Base-by-base conservation (phyloP, 2,329 filamentous ascomycete genomes). In the Aspergillus luchuensis region DNA sequence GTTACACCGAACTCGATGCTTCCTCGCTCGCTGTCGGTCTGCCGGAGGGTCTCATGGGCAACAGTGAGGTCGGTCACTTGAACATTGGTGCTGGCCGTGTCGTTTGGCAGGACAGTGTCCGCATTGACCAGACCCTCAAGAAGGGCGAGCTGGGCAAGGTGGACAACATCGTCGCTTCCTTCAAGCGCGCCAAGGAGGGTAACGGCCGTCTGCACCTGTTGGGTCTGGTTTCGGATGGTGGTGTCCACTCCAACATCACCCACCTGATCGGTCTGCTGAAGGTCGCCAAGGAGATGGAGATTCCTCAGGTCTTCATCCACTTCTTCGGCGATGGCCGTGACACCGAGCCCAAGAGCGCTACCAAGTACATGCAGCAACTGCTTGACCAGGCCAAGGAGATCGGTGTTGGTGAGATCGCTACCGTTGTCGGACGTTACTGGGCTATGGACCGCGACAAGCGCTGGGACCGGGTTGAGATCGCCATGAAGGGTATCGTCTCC, bases 361-460 rank as follows among this genome's bases (percentile, higher is more conserved):
- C 87, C 50, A 90, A 85, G 52, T 97, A 97, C 80, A 88, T 99
- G 87, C 83, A 97, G 79, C 87, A 93, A 76, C 85, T 99, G 38
- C 79, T 97, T 62, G 87, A 90, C 60, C 90, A 88, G 69, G 87
- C 86, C 66, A 88, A 95, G 80, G 91, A 98, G 78, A 85, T 96
- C 67, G 93, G 92, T 48, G 80, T 89, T 65, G 95, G 94, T 67
- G 85, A 97, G 79, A 86, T 99, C 66, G 94, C 91, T 33, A 97
- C 95, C 39, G 86, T 98, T 51, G 94, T 98, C 62, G 95, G 95
- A 62, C 89, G 94, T 69, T 99, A 98, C 88, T 99, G 91, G 79
- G 92, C 92, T 79, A 99, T 99, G 95, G 95, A 99, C 83, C 93
- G 95, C 69, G 95, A 99, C 79, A 98, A 98, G 91, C 88, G 95